phyloP scores from a whole-genome alignment of 352 stramenopile genomes.

The Globisporangium splendens region DNA sequence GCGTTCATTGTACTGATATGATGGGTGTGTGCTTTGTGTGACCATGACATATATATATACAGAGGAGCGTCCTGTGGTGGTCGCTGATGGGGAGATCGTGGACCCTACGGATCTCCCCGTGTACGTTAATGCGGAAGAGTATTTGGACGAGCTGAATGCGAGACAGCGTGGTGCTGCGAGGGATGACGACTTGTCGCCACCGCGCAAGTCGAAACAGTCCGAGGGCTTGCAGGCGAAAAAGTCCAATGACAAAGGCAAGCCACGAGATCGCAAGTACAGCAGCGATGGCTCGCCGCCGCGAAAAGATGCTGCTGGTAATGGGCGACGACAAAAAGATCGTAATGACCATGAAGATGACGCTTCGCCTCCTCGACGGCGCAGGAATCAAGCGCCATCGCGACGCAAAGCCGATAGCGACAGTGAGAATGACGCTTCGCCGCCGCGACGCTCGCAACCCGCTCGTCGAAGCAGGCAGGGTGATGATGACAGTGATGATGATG shows the following conservation, averaged over 20 bases:
- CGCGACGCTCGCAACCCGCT: slow-evolving; percentile 12
- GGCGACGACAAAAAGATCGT: neutral
- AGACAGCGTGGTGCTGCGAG: slow-evolving; percentile 18
- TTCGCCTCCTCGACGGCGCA: slow-evolving; percentile 24
- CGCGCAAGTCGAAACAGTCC: slow-evolving; percentile 26
- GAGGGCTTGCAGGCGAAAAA: neutral
- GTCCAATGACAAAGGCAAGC: neutral
- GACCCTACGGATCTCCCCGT: slow-evolving; percentile 67
- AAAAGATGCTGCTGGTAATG: neutral
- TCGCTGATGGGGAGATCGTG: slow-evolving; percentile 39
- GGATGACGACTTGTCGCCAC: slow-evolving; percentile 44
- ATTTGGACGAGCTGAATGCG: slow-evolving; percentile 42
- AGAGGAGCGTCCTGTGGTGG: slow-evolving; percentile 41
- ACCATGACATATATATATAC: neutral
- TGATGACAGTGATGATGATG: slow-evolving; percentile 16
- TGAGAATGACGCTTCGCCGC: slow-evolving; percentile 27
- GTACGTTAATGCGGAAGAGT: slow-evolving; percentile 71
- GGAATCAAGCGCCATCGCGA: slow-evolving; percentile 1
- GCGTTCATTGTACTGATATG: neutral
- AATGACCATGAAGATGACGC: slow-evolving; percentile 14
- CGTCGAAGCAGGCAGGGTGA: neutral
- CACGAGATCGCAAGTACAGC: slow-evolving; percentile 6
- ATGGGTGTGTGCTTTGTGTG: neutral
- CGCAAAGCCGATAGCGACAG: neutral
- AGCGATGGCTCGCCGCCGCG: slow-evolving; percentile 18